Evolutionary conservation across 2,329 filamentous ascomycete species (phyloP), one percentile per base, ranked within the genome.

Genomic region (Coniosporium tulheliwenetii): DNA sequence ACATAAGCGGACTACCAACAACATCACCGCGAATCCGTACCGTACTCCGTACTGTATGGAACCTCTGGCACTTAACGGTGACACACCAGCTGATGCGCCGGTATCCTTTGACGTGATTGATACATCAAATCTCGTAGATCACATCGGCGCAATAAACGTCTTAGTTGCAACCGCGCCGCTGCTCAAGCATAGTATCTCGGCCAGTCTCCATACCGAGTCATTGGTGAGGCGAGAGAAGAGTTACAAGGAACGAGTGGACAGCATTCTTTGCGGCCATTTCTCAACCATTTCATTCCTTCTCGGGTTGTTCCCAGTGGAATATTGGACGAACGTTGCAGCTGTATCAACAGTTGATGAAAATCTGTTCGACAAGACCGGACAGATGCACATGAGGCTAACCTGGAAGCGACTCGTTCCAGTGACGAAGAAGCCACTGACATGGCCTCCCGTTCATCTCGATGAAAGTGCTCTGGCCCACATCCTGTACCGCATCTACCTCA

Each of bases 21-120:
- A 26, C 19, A 26, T 26, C 19, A 26, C 19, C 19, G 19, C 19
- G 19, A 26, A 26, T 7, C 7, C 7, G 19, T 26, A 26, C 19
- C 19, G 19, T 26, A 26, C 19, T 3, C 3, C 7, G 19, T 26
- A 26, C 19, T 7, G 7, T 7, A 26, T 26, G 19, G 19, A 26
- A 26, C 19, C 19, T 26, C 19, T 26, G 7, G 19, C 19, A 26
- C 19, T 26, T 7, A 7, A 26, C 19, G 19, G 19, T 26, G 19
- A 3, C 7, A 26, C 19, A 7, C 19, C 19, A 26, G 19, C 19
- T 4, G 19, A 26, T 26, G 19, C 19, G 7, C 19, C 19, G 19
- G 19, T 26, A 7, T 38, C 40, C 8, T 79, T 77, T 46, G 66
- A 77, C 48, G 56, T 70, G 8, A 69, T 79, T 42, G 71, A 79